phyloP scores from a whole-genome alignment of 805 yeast genomes.

The Yarrowia alimentaria region DNA sequence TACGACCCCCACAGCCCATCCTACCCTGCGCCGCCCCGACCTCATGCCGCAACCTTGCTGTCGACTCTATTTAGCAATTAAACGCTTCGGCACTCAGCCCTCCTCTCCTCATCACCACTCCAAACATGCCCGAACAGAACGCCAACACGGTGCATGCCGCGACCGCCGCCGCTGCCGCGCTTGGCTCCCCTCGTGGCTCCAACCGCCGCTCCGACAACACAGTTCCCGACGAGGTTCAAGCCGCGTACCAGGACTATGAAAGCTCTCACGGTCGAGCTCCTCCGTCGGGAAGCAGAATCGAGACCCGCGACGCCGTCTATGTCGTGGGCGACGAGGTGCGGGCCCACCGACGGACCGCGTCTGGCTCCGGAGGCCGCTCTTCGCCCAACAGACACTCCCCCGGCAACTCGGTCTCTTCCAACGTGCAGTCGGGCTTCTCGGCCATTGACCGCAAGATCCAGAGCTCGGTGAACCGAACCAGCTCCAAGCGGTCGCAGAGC shows the following conservation, averaged over 20 bases:
- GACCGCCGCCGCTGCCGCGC: conserved; percentile 25
- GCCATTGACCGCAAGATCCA: conserved; percentile 17
- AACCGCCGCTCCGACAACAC: conserved; percentile 3
- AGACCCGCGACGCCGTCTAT: conserved; percentile 23
- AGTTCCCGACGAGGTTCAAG: conserved; percentile 10
- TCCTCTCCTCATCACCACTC: not conserved
- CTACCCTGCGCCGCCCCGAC: not conserved
- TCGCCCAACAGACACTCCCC: too few relatives aligned
- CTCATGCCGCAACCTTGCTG: not conserved
- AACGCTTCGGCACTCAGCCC: not conserved
- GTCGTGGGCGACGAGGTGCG: conserved; percentile 10
- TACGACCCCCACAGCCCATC: not conserved
- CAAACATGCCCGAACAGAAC: conserved; percentile 10
- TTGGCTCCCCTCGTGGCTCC: conserved; percentile 7
- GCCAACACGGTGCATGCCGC: conserved; percentile 19
- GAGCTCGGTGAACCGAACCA: conserved; percentile 1
- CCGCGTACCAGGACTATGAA: conserved; percentile 22
- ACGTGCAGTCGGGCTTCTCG: conserved; percentile 16
- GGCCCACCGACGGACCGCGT: not conserved
- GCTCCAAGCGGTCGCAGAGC: conserved; percentile 3
- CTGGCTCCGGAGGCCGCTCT: too few relatives aligned
- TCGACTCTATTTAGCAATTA: not conserved
- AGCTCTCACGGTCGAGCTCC: conserved; percentile 14
- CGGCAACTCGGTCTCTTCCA: conserved; percentile 3
- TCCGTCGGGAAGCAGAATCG: conserved; percentile 16